Evolutionary conservation across 768 basidiomycete species (phyloP).

Genomic region (Mycena indigotica): DNA sequence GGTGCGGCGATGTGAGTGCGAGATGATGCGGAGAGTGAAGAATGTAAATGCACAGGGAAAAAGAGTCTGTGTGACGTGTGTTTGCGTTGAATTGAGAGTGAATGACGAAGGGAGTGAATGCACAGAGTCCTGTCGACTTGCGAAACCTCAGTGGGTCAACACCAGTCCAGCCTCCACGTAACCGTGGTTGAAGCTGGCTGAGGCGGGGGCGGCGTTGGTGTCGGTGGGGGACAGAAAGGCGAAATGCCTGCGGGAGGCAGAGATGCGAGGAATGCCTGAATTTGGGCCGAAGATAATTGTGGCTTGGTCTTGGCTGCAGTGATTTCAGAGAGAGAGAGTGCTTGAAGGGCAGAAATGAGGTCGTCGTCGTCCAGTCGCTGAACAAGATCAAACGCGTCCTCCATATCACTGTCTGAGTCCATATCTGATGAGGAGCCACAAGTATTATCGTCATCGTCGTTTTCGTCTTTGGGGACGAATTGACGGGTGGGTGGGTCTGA

Average conservation of each 20-base stretch:
- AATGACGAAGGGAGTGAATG: neutral
- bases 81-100: too few relatives aligned
- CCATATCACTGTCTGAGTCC: slow-evolving; percentile 4
- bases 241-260: slow-evolving; percentile 16
- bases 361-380: slow-evolving; percentile 13
- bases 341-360: slow-evolving; percentile 12
- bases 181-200: neutral
- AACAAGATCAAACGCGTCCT: slow-evolving; percentile 10
- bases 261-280: neutral
- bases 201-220: slow-evolving; percentile 2
- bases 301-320: neutral
- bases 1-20: too few relatives aligned
- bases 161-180: slow-evolving; percentile 20
- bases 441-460: neutral
- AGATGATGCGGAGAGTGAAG: too few relatives aligned
- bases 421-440: neutral
- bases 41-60: too few relatives aligned
- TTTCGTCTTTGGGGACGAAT: neutral
- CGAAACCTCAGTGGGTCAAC: neutral
- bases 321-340: slow-evolving; percentile 8
- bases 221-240: slow-evolving; percentile 18
- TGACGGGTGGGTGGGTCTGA: too few relatives aligned
- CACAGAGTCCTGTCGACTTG: neutral
- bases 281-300: neutral
- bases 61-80: too few relatives aligned